phyloP scores from a whole-genome alignment of 208 protist genomes.

The Trichomonas tenax region DNA sequence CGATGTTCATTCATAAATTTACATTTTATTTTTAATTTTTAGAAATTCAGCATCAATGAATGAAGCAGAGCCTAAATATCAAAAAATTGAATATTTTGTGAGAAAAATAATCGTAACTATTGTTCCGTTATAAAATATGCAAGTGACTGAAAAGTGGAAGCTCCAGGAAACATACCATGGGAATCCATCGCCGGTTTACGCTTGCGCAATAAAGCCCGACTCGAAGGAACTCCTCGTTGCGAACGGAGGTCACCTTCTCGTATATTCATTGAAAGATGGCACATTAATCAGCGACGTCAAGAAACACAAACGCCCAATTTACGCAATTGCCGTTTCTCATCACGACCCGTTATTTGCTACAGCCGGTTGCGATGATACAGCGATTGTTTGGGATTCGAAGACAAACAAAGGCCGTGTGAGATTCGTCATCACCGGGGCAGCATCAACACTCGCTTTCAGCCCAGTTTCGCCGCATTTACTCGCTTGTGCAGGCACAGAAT shows the following conservation, averaged over 20 bases:
- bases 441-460: not conserved
- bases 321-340: not conserved
- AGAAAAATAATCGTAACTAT: not conserved
- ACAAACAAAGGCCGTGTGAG: not conserved
- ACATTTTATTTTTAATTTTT: too few relatives aligned
- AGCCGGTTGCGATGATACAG: not conserved
- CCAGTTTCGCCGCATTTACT: not conserved
- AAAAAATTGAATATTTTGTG: too few relatives aligned
- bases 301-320: not conserved
- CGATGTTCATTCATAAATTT: too few relatives aligned
- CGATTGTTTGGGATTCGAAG: not conserved
- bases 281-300: not conserved
- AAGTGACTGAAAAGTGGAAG: slow-evolving; percentile 6
- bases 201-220: not conserved
- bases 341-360: slow-evolving; percentile 7
- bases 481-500: not conserved
- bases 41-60: too few relatives aligned
- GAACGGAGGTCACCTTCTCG: not conserved
- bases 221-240: not conserved
- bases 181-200: not conserved
- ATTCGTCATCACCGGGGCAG: not conserved
- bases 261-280: not conserved
- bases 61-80: too few relatives aligned
- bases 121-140: slow-evolving; percentile 1
- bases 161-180: not conserved